Base-by-base conservation (phyloP, 2,329 filamentous ascomycete species). In the Biscogniauxia marginata region DNA sequence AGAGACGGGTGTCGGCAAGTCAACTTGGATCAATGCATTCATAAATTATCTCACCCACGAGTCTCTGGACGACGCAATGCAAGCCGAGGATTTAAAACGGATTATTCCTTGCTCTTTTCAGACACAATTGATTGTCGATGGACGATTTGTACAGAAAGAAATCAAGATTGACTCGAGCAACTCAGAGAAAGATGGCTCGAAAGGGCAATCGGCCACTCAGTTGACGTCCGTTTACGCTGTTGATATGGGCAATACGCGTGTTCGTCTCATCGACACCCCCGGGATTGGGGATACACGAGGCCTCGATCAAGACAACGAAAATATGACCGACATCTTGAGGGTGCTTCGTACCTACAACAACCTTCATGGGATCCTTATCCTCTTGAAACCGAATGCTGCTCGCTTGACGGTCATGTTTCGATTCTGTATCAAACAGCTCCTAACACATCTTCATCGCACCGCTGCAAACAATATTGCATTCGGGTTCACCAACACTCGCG, bases 1-100 rank as follows among this genome's bases (percentile, higher is more conserved):
- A 0, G 77, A 79, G 59, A 78, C 77, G 0, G 78, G 77, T 0
- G 78, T 79, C 0, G 78, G 78, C 0, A 80, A 81, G 52, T 77
- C 74, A 1, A 79, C 78, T 0, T 80, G 74, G 45, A 79, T 80
- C 63, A 81, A 80, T 48, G 73, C 76, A 0, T 77, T 80, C 30
- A 61, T 75, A 59, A 80, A 80, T 57, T 80, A 80, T 53, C 55
- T 80, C 3, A 65, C 61, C 0, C 74, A 69, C 49, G 62, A 70
- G 0, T 69, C 69, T 0, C 65, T 80, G 0, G 71, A 76, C 7
- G 73, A 77, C 2, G 77, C 76, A 0, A 62, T 73, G 44, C 45
- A 59, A n/a, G 39, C 57, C 13, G 54, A 67, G 0, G 52, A 63
- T 13, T 59, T 76, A 5, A 65, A 71, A n/a, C 73, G 60, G 46